Base-by-base conservation (phyloP, 1,284 basidiomycete genomes). In the Cutaneotrichosporon sp. region DNA sequence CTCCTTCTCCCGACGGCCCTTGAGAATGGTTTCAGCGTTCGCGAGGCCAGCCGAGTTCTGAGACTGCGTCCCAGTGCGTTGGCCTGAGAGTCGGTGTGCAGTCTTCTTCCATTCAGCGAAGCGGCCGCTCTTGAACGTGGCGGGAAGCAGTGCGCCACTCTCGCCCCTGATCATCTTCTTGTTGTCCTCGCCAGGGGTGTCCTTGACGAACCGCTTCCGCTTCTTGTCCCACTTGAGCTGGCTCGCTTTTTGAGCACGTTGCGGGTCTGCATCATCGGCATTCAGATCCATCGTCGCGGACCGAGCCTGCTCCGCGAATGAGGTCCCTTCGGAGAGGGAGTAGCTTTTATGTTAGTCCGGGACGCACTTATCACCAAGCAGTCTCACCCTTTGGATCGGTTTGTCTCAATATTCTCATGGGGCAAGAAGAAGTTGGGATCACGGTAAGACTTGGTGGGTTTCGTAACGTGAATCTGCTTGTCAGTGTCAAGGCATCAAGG, bases 161-260 rank as follows among this genome's bases (percentile, higher is more conserved):
- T 99, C 97, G 2, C 93, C 94, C 69, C 87, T 88, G 70, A 99
- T 90, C 71, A 99, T 85, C 80, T 97, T 98, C 72, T 96, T 85
- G 78, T 98, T 98, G 79, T 98, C 94, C 5, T 91, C 87, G 5
- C 95, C 94, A 36, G 84, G 90, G 49, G 88, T 88, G 8, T 92
- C 93, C 71, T 90, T 87, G 49, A 97, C 84, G 71, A 98, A 98
- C 73, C 91, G 93, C 79, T 97, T 97, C 82, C 93, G 96, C 82
- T 96, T 97, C 72, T 91, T 90, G 80, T 98, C 95, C 97, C 97
- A 99, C 36, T 82, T 87, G 65, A 90, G 76, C 65, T 84, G 84
- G 67, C 84, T 83, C 53, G 88, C 86, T 55, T 86, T 88, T 63
- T 89, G 88, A 64, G 88, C 87, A 64, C 86, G 85, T 14, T 86